Percentiles rank a stretch among this genome's conserved stretches.
These are phyloP conservation scores for Beauveria rudraprayagi DNA, from an alignment of 2,329 filamentous ascomycete species.

Conservation along the genomic window DNA sequence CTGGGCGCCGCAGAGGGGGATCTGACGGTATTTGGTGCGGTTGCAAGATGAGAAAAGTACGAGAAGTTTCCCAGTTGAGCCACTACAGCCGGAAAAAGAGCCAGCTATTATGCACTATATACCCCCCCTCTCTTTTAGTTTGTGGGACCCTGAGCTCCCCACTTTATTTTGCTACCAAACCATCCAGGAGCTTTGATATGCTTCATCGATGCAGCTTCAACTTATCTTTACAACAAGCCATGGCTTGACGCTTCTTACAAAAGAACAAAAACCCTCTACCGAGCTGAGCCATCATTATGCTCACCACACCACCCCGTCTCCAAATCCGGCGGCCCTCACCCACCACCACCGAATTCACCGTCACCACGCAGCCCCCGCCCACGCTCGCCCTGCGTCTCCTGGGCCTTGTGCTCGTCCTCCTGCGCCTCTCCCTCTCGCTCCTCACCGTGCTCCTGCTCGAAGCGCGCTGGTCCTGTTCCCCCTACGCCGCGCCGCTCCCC, in stretches of 20 bases:
- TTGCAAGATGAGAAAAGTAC: slow-evolving; percentile 36
- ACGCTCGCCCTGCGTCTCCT: slow-evolving; percentile 41
- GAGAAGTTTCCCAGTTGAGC: slow-evolving; percentile 53
- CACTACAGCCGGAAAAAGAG: slow-evolving; percentile 47
- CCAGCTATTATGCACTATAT: slow-evolving; percentile 19
- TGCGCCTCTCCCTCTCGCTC: slow-evolving; percentile 36
- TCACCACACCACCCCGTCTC: slow-evolving; percentile 52
- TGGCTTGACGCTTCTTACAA: neutral
- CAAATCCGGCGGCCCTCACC: slow-evolving; percentile 64
- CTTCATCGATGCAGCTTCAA: neutral
- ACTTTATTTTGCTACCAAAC: too few species aligned
- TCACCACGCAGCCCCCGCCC: slow-evolving; percentile 64
- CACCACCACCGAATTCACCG: slow-evolving; percentile 86
- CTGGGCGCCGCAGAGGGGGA: slow-evolving; percentile 53
- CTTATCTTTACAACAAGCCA: neutral
- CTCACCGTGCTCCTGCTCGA: slow-evolving; percentile 41
- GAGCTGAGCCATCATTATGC: slow-evolving; percentile 39
- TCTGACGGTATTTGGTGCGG: slow-evolving; percentile 48
- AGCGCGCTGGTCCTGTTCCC: slow-evolving; percentile 35
- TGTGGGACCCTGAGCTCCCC: neutral
- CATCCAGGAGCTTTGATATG: neutral
- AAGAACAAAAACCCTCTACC: neutral
- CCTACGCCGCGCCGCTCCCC: slow-evolving; percentile 19
- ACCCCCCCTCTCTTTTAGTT: neutral
- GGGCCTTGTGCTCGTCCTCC: slow-evolving; percentile 33